Conservation (phyloP, 352 stramenopile species). For the Pythium monospermum region DNA sequence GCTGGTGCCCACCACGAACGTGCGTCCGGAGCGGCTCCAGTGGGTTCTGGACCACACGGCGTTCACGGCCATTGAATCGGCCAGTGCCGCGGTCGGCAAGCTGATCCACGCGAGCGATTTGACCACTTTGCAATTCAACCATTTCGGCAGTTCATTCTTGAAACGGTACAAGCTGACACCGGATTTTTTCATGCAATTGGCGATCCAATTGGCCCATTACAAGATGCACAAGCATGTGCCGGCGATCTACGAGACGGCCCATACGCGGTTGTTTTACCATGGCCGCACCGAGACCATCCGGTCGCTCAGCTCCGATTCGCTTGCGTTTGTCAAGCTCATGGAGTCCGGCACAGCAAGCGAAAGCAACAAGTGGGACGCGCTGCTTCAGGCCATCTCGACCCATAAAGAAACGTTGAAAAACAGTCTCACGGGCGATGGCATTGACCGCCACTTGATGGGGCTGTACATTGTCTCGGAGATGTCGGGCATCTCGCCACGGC, state of each 20-base stretch:
- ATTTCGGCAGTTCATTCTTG: slow-evolving; percentile 90
- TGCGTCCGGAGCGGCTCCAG: slow-evolving; percentile 69
- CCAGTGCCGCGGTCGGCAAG: slow-evolving; percentile 87
- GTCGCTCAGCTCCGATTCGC: slow-evolving; percentile 85
- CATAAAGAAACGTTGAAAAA: slow-evolving; percentile 92
- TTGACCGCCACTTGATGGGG: slow-evolving; percentile 96
- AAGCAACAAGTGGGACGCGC: slow-evolving; percentile 74
- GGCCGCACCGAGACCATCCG: slow-evolving; percentile 92
- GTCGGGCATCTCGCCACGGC: slow-evolving; percentile 82
- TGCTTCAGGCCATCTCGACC: slow-evolving; percentile 83
- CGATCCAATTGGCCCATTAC: slow-evolving; percentile 96
- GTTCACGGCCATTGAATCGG: slow-evolving; percentile 79
- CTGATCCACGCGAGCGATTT: slow-evolving; percentile 91
- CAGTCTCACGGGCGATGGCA: slow-evolving; percentile 79
- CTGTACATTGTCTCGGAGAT: slow-evolving; percentile 93
- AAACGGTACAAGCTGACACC: slow-evolving; percentile 94
- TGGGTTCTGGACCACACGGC: slow-evolving; percentile 84
- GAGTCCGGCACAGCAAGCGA: slow-evolving; percentile 38
- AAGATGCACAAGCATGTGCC: slow-evolving; percentile 92
- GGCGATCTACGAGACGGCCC: slow-evolving; percentile 96
- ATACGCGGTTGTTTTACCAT: slow-evolving; percentile 97
- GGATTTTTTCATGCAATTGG: slow-evolving; percentile 96
- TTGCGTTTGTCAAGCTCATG: slow-evolving; percentile 91
- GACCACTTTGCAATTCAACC: slow-evolving; percentile 87
- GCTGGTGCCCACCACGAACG: slow-evolving; percentile 51